Percentiles rank a stretch among this genome's conserved stretches.
These are phyloP conservation scores for Schizophyllum amplum DNA, from an alignment of 1,284 basidiomycete species.

Conservation along the genomic window DNA sequence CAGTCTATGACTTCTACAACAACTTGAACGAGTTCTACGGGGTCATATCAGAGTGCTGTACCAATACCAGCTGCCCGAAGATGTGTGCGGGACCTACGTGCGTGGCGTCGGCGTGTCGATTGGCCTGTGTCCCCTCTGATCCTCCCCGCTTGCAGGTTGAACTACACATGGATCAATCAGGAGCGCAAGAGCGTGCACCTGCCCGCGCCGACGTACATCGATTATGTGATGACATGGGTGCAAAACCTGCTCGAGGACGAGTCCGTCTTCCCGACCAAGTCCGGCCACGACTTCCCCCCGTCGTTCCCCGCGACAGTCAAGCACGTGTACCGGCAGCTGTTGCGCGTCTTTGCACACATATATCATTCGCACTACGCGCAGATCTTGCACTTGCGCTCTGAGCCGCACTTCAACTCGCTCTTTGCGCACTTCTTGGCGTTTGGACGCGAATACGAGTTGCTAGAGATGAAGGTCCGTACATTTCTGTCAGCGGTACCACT, in stretches of 20 bases:
- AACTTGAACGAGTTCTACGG: constrained; percentile 98
- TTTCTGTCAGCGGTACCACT: too few species aligned
- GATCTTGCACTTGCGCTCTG: constrained; percentile 87
- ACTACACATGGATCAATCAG: constrained; percentile 97
- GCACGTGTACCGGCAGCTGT: constrained; percentile 93
- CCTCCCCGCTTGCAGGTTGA: constrained; percentile 49
- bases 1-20: constrained; percentile 94
- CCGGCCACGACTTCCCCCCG: constrained; percentile 83
- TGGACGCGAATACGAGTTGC: constrained; percentile 82
- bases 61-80: constrained; percentile 79
- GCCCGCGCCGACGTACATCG: constrained; percentile 94
- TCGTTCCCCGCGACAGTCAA: constrained; percentile 90
- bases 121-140: not conserved
- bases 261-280: constrained; percentile 90
- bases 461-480: constrained; percentile 61
- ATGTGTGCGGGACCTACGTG: constrained; percentile 92
- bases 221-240: constrained; percentile 99
- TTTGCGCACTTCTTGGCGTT: constrained; percentile 97
- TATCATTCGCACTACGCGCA: constrained; percentile 93
- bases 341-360: constrained; percentile 95
- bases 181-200: constrained; percentile 91
- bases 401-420: constrained; percentile 95
- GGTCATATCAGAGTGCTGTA: constrained; percentile 92
- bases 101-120: constrained; percentile 22
- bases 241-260: constrained; percentile 94